Evolutionary conservation across 257 asterid genomes (phyloP).

Genomic region (Primulina eburnea): DNA sequence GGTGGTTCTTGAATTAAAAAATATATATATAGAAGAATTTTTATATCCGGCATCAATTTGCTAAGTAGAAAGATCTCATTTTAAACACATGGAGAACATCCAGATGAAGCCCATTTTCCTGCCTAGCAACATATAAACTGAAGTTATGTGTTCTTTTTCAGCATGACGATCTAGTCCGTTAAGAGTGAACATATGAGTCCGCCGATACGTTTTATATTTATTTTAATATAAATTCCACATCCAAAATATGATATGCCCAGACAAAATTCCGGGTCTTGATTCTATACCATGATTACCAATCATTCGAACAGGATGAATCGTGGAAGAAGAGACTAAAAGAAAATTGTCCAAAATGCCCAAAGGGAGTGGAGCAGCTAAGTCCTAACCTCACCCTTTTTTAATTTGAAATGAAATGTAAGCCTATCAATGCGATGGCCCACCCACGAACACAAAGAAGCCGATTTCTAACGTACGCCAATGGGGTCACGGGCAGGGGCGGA

Average conservation of each 20-base stretch:
- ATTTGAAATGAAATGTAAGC: slow-evolving; percentile 46
- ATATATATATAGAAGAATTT: no score
- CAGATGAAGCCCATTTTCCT: background rate
- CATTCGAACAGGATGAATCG: slow-evolving; percentile 19
- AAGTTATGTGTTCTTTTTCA: background rate
- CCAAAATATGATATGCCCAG: background rate
- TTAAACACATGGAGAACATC: no score
- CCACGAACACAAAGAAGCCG: slow-evolving; percentile 39
- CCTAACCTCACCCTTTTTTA: slow-evolving; percentile 49
- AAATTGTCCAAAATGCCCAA: slow-evolving; percentile 35
- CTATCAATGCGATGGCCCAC: slow-evolving; percentile 52
- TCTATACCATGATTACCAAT: background rate
- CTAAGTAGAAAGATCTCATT: no score
- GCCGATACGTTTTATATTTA: no score
- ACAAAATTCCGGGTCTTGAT: background rate
- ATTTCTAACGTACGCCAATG: slow-evolving; percentile 60
- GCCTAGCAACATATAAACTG: background rate
- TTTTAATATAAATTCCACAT: background rate
- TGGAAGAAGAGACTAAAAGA: slow-evolving; percentile 9
- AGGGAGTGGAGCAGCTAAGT: slow-evolving; percentile 16
- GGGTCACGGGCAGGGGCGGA: slow-evolving; percentile 98
- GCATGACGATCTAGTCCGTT: background rate
- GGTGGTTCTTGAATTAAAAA: no score
- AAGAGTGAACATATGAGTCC: background rate
- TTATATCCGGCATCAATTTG: no score